These are phyloP conservation scores for Microascus cirrosus DNA, from an alignment of 2,329 filamentous ascomycete genomes.

Conservation along the genomic window DNA sequence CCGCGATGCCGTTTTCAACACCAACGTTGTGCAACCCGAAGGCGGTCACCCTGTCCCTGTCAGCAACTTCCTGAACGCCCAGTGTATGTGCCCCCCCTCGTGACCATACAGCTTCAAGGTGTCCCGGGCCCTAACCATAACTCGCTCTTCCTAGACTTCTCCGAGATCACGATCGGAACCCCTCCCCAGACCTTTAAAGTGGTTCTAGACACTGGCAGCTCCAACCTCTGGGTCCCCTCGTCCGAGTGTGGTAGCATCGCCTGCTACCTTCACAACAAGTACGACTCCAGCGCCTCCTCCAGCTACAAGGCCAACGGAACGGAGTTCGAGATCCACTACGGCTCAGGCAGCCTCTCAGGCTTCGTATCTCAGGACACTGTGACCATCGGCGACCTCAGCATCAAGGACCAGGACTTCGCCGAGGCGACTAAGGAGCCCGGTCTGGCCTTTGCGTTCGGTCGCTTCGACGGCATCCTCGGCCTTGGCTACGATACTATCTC, in stretches of 20 bases:
- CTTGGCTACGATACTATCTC: constrained; percentile 92
- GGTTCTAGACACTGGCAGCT: constrained; percentile 94
- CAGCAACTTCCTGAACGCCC: constrained; percentile 96
- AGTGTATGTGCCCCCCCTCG: constrained; percentile 58
- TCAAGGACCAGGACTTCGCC: constrained; percentile 88
- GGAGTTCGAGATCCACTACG: constrained; percentile 87
- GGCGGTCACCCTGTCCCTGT: constrained; percentile 74
- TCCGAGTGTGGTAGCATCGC: constrained; percentile 86
- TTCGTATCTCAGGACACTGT: constrained; percentile 86
- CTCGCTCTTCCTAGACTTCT: constrained; percentile 60
- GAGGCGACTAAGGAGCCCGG: constrained; percentile 94
- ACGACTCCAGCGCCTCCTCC: constrained; percentile 80
- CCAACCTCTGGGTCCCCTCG: constrained; percentile 97
- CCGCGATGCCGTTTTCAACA: constrained; percentile 68
- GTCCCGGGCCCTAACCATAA: not conserved
- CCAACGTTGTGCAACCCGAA: constrained; percentile 54
- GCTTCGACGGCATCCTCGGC: constrained; percentile 94
- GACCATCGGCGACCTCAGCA: constrained; percentile 75
- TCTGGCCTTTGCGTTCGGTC: constrained; percentile 92
- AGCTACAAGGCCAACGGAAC: constrained; percentile 92
- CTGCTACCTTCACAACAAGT: constrained; percentile 95
- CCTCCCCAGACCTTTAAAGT: constrained; percentile 97
- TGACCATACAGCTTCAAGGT: not conserved
- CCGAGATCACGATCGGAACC: constrained; percentile 84
- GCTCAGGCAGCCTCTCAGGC: constrained; percentile 85